Evolutionary conservation across 495 filamentous ascomycete genomes (phyloP).

Genomic region (Podospora pseudopauciseta): DNA sequence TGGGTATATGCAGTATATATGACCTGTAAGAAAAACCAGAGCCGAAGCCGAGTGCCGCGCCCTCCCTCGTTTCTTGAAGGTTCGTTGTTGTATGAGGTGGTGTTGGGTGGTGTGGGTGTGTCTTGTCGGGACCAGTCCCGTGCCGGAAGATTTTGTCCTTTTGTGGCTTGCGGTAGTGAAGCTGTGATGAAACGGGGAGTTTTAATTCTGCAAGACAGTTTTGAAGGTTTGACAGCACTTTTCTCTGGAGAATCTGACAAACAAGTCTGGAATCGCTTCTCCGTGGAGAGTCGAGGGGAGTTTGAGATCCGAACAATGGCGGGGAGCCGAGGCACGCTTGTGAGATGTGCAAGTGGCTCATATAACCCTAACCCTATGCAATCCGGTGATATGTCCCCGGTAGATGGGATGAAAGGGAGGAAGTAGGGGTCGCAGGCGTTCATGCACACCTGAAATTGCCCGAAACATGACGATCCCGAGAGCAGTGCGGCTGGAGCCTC

Average conservation of each 20-base stretch:
- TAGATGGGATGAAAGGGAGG: not conserved
- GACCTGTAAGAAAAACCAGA: not conserved
- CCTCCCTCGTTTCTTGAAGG: not conserved
- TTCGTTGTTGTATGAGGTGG: not conserved
- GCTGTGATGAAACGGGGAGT: not conserved
- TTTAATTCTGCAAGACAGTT: not conserved
- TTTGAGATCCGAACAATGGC: not conserved
- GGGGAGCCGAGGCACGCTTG: conserved; percentile 9
- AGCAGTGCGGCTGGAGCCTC: not conserved
- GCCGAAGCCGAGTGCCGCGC: not conserved
- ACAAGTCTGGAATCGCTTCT: not conserved
- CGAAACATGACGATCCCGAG: not conserved
- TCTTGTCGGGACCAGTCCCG: not conserved
- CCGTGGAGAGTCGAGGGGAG: conserved; percentile 1
- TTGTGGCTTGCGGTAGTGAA: not conserved
- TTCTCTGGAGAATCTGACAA: not conserved
- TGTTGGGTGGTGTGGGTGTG: not conserved
- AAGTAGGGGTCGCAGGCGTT: not conserved
- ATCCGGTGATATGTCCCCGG: not conserved
- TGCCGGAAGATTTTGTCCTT: not conserved
- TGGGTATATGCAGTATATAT: not conserved
- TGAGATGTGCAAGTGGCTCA: not conserved
- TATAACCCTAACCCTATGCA: conserved; percentile 5
- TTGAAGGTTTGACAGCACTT: not conserved
- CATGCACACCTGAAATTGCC: not conserved